phyloP scores from a whole-genome alignment of 805 yeast genomes.

The Metschnikowia chrysomelidarum region DNA sequence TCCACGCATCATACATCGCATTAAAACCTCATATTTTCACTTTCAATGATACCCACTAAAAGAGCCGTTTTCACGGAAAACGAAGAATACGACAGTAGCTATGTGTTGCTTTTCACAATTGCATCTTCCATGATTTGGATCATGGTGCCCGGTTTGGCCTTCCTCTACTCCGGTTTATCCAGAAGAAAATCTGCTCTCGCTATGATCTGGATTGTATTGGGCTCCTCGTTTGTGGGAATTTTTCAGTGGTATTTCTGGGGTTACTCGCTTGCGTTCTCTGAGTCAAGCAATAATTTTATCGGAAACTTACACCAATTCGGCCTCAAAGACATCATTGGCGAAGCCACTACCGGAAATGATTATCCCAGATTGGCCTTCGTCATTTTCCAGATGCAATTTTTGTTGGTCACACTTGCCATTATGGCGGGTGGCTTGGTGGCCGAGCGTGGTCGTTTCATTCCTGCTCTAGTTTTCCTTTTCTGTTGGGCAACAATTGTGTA shows the following conservation, averaged over 20 bases:
- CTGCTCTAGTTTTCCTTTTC: constrained; percentile 78
- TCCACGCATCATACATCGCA: too few relatives aligned
- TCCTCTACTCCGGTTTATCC: constrained; percentile 87
- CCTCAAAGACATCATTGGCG: constrained; percentile 64
- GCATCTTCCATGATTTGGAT: constrained; percentile 75
- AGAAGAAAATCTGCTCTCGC: constrained; percentile 87
- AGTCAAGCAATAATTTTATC: constrained; percentile 80
- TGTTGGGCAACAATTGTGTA: constrained; percentile 90
- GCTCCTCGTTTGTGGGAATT: constrained; percentile 69
- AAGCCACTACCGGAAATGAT: constrained; percentile 33
- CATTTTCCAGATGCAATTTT: constrained; percentile 84
- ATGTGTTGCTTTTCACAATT: constrained; percentile 44
- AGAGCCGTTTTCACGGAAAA: constrained; percentile 37
- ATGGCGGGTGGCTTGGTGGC: constrained; percentile 84
- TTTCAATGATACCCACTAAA: constrained; percentile 23
- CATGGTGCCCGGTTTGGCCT: constrained; percentile 95
- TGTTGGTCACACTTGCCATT: constrained; percentile 89
- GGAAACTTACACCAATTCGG: constrained; percentile 87
- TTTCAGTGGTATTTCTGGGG: constrained; percentile 99
- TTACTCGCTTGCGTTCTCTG: constrained; percentile 82
- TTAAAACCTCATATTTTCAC: background rate
- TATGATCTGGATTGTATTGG: constrained; percentile 75
- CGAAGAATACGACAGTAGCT: constrained; percentile 21
- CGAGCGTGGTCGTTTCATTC: constrained; percentile 87
- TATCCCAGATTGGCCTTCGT: constrained; percentile 88